phyloP scores from a whole-genome alignment of 116 monocot genomes.

The Cymodocea nodosa region DNA sequence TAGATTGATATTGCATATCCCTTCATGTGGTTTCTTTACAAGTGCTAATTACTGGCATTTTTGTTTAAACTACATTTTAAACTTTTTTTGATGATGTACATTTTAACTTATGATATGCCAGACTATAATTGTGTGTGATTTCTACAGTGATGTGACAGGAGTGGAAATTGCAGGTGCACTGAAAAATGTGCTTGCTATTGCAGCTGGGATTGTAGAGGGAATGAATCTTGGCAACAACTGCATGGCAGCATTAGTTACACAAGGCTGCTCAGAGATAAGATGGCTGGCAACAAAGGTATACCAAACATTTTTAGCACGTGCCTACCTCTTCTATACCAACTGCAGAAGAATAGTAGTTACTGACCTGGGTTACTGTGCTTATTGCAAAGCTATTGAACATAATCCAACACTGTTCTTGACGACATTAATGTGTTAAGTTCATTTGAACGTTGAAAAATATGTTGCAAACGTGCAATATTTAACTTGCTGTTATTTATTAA shows the following conservation, averaged over 20 bases:
- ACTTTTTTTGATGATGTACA: too few species aligned
- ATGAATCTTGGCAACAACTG: conserved; percentile 98
- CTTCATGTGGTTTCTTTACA: too few species aligned
- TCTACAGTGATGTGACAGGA: conserved; percentile 88
- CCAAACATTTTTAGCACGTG: neutral
- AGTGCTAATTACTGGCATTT: too few species aligned
- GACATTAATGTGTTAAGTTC: neutral
- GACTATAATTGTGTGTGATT: neutral
- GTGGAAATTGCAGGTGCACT: conserved; percentile 91
- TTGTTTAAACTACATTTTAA: too few species aligned
- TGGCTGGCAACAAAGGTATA: conserved; percentile 85
- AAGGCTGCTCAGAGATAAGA: conserved; percentile 97
- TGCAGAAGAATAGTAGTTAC: too few species aligned
- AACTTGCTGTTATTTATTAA: conserved; percentile 5
- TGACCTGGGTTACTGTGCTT: too few species aligned
- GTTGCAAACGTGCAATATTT: neutral
- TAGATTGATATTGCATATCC: too few species aligned
- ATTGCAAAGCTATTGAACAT: too few species aligned
- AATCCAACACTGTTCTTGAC: too few species aligned
- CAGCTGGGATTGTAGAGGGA: conserved; percentile 92
- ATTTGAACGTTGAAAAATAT: too few species aligned
- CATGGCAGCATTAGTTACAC: conserved; percentile 97
- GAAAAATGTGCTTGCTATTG: conserved; percentile 97
- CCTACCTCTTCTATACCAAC: too few species aligned
- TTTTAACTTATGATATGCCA: too few species aligned